phyloP scores from a whole-genome alignment of 129 eudicot genomes.

The Dittrichia graveolens region DNA sequence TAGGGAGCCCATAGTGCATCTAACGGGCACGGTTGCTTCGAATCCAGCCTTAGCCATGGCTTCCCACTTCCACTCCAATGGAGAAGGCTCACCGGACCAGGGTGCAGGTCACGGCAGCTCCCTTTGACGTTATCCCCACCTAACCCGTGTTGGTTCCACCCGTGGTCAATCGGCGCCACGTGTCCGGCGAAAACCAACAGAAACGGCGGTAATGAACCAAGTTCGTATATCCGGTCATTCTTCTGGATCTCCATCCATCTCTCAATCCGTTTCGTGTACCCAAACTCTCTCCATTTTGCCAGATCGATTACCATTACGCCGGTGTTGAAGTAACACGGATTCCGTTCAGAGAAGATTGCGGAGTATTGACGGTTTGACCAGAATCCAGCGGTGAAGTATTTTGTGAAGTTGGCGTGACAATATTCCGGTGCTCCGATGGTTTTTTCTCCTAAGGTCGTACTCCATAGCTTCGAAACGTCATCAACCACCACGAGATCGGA shows the following conservation, averaged over 20 bases:
- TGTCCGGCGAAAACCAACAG: slow-evolving; percentile 88
- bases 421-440: slow-evolving; percentile 99
- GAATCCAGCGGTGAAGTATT: slow-evolving; percentile 70
- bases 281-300: slow-evolving; percentile 64
- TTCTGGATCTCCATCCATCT: slow-evolving; percentile 96
- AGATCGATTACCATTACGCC: slow-evolving; percentile 98
- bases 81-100: slow-evolving; percentile 85
- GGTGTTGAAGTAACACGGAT: slow-evolving; percentile 83
- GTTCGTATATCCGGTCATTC: slow-evolving; percentile 79
- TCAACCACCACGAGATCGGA: slow-evolving; percentile 91
- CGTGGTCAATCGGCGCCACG: slow-evolving; percentile 89
- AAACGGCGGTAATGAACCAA: slow-evolving; percentile 93
- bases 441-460: slow-evolving; percentile 45
- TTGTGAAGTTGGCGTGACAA: slow-evolving; percentile 95
- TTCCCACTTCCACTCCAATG: slow-evolving; percentile 98
- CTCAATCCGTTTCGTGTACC: slow-evolving; percentile 84
- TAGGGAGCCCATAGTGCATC: slow-evolving; percentile 91
- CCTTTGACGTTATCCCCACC: slow-evolving; percentile 94
- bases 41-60: slow-evolving; percentile 89
- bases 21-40: slow-evolving; percentile 69
- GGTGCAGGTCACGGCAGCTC: slow-evolving; percentile 90
- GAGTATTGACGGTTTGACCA: slow-evolving; percentile 57
- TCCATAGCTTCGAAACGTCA: slow-evolving; percentile 76
- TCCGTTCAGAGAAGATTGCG: slow-evolving; percentile 50
- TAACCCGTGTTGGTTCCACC: slow-evolving; percentile 96